Conservation (phyloP, 208 protist genomes). For the Trypanosoma avium region DNA sequence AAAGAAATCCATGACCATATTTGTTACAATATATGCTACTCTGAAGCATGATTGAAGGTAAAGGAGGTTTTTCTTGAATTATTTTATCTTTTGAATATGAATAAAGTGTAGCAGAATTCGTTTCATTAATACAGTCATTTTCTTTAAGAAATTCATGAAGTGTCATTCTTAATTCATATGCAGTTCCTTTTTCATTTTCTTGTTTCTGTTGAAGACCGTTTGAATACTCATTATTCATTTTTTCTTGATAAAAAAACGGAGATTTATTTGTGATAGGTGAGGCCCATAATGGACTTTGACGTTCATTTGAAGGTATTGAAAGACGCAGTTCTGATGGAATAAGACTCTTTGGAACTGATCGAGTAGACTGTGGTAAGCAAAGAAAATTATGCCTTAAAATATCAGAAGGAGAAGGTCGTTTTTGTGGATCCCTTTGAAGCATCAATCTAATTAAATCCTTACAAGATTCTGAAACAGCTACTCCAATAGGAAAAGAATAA, state of each 20-base stretch:
- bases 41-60: constrained; percentile 36
- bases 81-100: constrained; percentile 2
- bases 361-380: background rate
- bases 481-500: constrained; percentile 78
- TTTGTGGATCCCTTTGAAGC: constrained; percentile 63
- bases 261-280: constrained; percentile 25
- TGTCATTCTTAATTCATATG: constrained; percentile 13
- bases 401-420: constrained; percentile 52
- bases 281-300: constrained; percentile 22
- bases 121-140: constrained; percentile 19
- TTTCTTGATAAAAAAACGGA: constrained; percentile 17
- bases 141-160: constrained; percentile 24
- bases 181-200: constrained; percentile 9
- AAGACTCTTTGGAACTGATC: constrained; percentile 17
- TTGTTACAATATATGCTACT: constrained; percentile 38
- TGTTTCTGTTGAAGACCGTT: background rate
- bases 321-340: constrained; percentile 6
- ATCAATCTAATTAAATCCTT: constrained; percentile 84
- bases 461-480: constrained; percentile 49
- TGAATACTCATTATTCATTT: background rate
- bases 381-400: constrained; percentile 40
- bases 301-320: constrained; percentile 16
- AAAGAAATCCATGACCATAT: constrained; percentile 56
- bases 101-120: background rate
- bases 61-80: constrained; percentile 22